A percentile compares a stretch with the other conserved stretches of the same genome.
phyloP scores from a whole-genome alignment of 2,329 filamentous ascomycete genomes.

The Pseudogymnoascus sp. region DNA sequence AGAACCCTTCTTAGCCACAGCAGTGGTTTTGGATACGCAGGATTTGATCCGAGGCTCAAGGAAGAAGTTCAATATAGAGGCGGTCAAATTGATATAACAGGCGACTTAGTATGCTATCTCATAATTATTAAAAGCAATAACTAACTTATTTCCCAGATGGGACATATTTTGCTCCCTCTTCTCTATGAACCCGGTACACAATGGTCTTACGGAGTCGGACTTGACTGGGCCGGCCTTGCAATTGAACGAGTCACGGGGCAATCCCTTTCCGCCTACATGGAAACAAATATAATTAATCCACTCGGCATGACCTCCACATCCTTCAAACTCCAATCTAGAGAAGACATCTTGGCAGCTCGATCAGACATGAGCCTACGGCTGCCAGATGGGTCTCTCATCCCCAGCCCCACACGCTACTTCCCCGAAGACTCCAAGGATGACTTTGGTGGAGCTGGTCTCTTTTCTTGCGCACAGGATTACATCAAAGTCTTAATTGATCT shows the following conservation, averaged over 20 bases:
- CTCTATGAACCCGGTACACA: constrained; percentile 52
- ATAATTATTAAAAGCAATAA: background rate
- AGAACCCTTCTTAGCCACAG: constrained; percentile 17
- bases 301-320: constrained; percentile 41
- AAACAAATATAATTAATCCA: constrained; percentile 37
- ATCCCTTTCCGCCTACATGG: constrained; percentile 39
- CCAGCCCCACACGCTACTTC: constrained; percentile 27
- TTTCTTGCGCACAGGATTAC: constrained; percentile 31
- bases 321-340: constrained; percentile 40
- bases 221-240: constrained; percentile 29
- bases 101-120: background rate
- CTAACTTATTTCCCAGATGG: background rate
- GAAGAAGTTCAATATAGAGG: constrained; percentile 15
- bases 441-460: constrained; percentile 29
- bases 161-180: constrained; percentile 34
- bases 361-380: background rate
- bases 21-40: constrained; percentile 15
- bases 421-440: constrained; percentile 27
- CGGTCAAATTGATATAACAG: constrained; percentile 25
- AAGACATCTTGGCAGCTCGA: constrained; percentile 10
- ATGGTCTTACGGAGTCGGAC: constrained; percentile 47
- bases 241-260: constrained; percentile 34
- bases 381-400: background rate
- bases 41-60: background rate
- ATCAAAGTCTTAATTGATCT: constrained; percentile 48